Conservation (phyloP, 495 filamentous ascomycete genomes). For the Pyronema omphalodes region DNA sequence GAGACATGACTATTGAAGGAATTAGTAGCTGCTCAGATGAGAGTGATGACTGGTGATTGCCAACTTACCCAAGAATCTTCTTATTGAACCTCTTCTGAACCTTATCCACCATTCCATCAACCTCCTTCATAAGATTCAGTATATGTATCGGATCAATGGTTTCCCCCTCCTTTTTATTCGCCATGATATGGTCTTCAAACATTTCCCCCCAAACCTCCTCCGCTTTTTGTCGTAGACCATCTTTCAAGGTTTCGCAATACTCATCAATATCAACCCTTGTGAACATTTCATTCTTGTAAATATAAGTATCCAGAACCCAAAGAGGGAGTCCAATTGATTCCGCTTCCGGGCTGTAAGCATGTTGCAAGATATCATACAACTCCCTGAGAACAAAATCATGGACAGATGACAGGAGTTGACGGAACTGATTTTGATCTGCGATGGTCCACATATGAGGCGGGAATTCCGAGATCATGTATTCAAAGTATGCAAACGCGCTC, state of each 20-base stretch:
- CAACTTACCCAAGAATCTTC: constrained; percentile 52
- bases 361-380: constrained; percentile 66
- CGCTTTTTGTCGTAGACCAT: constrained; percentile 56
- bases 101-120: constrained; percentile 61
- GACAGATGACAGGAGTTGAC: constrained; percentile 50
- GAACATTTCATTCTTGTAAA: constrained; percentile 62
- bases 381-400: constrained; percentile 75
- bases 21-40: no score
- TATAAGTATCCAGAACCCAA: constrained; percentile 66
- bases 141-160: constrained; percentile 76
- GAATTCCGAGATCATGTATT: constrained; percentile 33
- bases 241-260: constrained; percentile 49
- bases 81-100: constrained; percentile 62
- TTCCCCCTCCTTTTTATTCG: constrained; percentile 28
- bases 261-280: constrained; percentile 46
- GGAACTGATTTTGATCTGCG: constrained; percentile 55
- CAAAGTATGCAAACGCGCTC: constrained; percentile 60
- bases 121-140: constrained; percentile 67
- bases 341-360: constrained; percentile 74
- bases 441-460: constrained; percentile 61
- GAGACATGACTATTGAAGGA: no score
- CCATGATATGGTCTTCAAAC: constrained; percentile 34
- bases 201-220: constrained; percentile 40
- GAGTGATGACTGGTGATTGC: no score
- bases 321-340: constrained; percentile 61